Evolutionary conservation across 371 early-diverging fungal species (phyloP), one percentile per base, ranked within the genome.

Genomic region (Smittium culicis): DNA sequence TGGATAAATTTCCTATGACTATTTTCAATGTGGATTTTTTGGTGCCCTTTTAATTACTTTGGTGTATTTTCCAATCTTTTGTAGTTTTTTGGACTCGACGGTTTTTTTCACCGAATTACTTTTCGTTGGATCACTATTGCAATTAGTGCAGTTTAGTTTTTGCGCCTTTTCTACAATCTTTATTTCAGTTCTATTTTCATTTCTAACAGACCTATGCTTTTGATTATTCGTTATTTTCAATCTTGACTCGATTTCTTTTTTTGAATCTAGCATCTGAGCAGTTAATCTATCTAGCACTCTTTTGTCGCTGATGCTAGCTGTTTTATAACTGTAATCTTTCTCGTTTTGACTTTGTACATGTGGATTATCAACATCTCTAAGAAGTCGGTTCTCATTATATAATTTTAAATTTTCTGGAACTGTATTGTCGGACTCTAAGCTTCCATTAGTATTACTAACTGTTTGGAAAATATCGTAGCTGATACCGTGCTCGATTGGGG

Each of bases 401-500:
- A 45, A 45, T 11, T 11, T 20, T 5, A 45, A 11, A 11, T 45
- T 20, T 20, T 11, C 5, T 5, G 5, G 5, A 45, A 11, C 45
- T 45, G 45, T 45, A 5, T 5, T 20, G 20, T 45, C 20, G 45
- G 45, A 11, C 20, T 45, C 45, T 45, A 45, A 20, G 20, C 11
- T 45, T 5, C 63, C 63, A 33, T 63, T 63, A 11, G 63, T 63
- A 2, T 34, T n/a, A n/a, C 14, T n/a, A 24, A 63, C 35, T 11
- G 33, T 63, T 32, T 63, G 30, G 28, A 24, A 30, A 3, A 63
- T 63, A 33, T 63, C n/a, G 33, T 63, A 63, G 63, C 63, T 63
- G 5, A 24, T 34, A 17, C 91, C 92, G 24, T 82, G 81, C 8
- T 83, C 74, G 54, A 92, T 86, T 3, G 80, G 77, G 8, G 69